Base-by-base conservation (phyloP, 2,329 filamentous ascomycete species). In the Colletotrichum sp. region DNA sequence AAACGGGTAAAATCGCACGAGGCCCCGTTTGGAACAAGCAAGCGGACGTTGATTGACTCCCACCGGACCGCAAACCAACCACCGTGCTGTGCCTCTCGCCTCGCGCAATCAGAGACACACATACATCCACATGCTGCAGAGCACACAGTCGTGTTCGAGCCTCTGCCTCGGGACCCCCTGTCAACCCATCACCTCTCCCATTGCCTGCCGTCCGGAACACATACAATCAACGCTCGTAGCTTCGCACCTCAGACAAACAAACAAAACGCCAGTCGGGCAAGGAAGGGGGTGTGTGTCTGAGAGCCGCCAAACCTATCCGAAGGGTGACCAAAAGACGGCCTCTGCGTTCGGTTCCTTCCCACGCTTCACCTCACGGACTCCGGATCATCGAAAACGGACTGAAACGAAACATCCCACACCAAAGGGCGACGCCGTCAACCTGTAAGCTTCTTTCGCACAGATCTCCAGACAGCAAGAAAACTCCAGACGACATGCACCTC, bases 321-420 rank as follows among this genome's bases (percentile, higher is more conserved):
- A 28, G 43, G 43, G 8, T 26, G 55, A 60, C 18, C 62, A 24
- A 24, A 38, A 52, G 48, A 24, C 61, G 66, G 71, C 26, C 71
- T 66, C 30, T 58, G 73, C 71, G 52, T 66, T 36, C 24, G 13
- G 34, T 21, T 62, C 18, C 21, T 60, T 16, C 43, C 43, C 43
- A 52, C 43, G 43, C n/a, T 52, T 52, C 43, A 52, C 30, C 73
- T 55, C 73, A 67, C 73, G 52, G 52, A 56, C 74, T 66, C 52
- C 32, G 70, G 36, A 61, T 36, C 58, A 56, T 70, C 55, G 15
- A 56, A 66, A 34, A 48, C 61, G 62, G 38, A 55, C 68, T 38
- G 68, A 70, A 77, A 77, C 75, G 64, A 77, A 76, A 76, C 75
- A 56, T 66, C 24, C 21, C 56, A 32, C 26, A 60, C 28, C 26